phyloP scores from a whole-genome alignment of 23 red algal species.

The Chondrus crispus region DNA sequence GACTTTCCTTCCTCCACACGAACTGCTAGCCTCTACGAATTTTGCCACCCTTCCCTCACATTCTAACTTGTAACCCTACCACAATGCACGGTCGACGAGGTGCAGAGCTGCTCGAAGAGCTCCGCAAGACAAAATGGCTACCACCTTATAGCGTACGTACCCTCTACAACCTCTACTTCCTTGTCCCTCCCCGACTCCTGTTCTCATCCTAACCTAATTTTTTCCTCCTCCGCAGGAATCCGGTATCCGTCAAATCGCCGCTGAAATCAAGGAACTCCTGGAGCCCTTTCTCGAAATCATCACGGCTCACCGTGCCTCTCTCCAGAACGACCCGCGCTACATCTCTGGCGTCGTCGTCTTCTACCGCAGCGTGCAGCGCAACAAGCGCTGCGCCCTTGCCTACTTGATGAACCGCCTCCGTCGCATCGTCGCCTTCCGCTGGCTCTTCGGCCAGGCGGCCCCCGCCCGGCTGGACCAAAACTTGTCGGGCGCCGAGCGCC shows the following conservation, averaged over 20 bases:
- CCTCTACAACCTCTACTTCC: not conserved
- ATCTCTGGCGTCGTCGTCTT: constrained; percentile 56
- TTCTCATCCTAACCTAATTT: not conserved
- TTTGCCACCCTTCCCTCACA: too few species aligned
- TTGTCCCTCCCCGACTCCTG: not conserved
- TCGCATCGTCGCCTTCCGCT: constrained; percentile 59
- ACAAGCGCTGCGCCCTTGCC: constrained; percentile 88
- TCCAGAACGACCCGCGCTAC: not conserved
- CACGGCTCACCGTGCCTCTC: not conserved
- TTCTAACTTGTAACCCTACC: too few species aligned
- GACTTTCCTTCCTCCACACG: too few species aligned
- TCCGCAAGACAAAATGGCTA: constrained; percentile 61
- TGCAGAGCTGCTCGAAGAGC: constrained; percentile 44
- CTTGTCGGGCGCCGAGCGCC: constrained; percentile 55
- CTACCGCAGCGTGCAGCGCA: constrained; percentile 80
- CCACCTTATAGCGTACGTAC: constrained; percentile 52
- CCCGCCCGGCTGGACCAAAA: constrained; percentile 41
- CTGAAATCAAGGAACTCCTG: constrained; percentile 73
- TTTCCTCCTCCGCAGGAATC: constrained; percentile 18
- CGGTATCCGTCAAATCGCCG: constrained; percentile 57
- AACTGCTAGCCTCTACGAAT: too few species aligned
- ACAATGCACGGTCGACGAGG: constrained; percentile 20
- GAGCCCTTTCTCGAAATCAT: constrained; percentile 67
- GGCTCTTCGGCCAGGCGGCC: constrained; percentile 37
- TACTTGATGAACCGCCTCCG: constrained; percentile 66